Conservation (phyloP, 1,284 basidiomycete genomes). For the Coniferiporia sulphurascens region DNA sequence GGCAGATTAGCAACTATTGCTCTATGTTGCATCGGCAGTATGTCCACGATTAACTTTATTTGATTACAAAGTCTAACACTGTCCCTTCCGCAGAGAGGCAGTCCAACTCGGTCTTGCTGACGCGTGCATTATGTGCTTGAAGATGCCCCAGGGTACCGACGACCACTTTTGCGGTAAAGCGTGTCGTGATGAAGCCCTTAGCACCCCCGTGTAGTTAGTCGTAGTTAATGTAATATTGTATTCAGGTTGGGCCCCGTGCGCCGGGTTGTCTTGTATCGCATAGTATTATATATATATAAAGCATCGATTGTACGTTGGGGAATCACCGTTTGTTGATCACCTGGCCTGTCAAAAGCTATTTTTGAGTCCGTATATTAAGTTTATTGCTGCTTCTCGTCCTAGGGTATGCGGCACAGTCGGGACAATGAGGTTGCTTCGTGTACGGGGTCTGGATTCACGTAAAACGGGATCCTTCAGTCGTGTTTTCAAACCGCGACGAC, state of each 20-base stretch:
- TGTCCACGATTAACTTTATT: constrained; percentile 22
- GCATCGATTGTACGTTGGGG: too few species aligned
- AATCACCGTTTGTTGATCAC: too few species aligned
- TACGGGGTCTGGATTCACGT: background rate
- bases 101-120: constrained; percentile 39
- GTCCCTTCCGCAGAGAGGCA: constrained; percentile 36
- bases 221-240: too few species aligned
- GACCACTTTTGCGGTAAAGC: constrained; percentile 49
- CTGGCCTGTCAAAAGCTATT: too few species aligned
- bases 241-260: background rate
- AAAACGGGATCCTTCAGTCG: background rate
- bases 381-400: too few species aligned
- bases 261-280: too few species aligned
- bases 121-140: constrained; percentile 50
- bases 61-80: background rate
- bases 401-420: background rate
- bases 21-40: constrained; percentile 49
- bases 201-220: constrained; percentile 27
- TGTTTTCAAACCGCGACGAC: background rate
- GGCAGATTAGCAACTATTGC: constrained; percentile 44
- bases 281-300: too few species aligned
- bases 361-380: too few species aligned
- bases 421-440: background rate
- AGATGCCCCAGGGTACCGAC: constrained; percentile 42
- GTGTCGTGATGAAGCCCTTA: constrained; percentile 46